Base-by-base conservation (phyloP, 257 asterid species). In the Ajuga chamaepitys region DNA sequence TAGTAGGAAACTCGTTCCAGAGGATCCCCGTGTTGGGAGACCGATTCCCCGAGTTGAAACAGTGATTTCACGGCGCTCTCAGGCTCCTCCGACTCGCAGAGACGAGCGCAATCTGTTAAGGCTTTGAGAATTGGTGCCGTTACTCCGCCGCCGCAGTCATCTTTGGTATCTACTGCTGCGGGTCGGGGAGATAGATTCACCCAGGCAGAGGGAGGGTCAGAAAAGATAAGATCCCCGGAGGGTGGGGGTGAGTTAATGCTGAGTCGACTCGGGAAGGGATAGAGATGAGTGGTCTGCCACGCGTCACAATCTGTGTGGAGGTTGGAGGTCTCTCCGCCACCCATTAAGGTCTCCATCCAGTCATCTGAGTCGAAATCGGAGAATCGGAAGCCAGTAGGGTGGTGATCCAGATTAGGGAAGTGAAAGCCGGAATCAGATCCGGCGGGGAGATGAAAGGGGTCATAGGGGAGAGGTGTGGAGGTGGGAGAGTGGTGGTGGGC, bases 261-360 rank as follows among this genome's bases (percentile, higher is more conserved):
- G n/a, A n/a, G n/a, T n/a, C n/a, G n/a, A n/a, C n/a, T 78, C 78
- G 87, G 78, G 66, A 91, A 88, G 9, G 80, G 71, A 53, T 78
- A 78, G 45, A 72, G 78, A 30, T 75, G n/a, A n/a, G n/a, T n/a
- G n/a, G n/a, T n/a, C n/a, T n/a, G 97, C 97, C 97, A 90, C 74
- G 90, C 83, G 76, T 81, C 92, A 34, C 87, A 83, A 45, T 80
- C 82, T 7, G 92, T 72, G 21, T 75, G 92, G 41, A 75, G 87
- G 45, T 78, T 78, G 47, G 89, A 81, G 54, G 85, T 85, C 61
- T n/a, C 96, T 56, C 89, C 91, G 54, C 88, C 96, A 54, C 88
- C 95, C 75, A 93, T 84, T 30, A 89, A 68, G 71, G 86, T 93
- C 77, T 89, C 99, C 97, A 93, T 86, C 99, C 99, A 93, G 84